Conservation (phyloP, 2,329 filamentous ascomycete species). For the Phaeophleospora eucalypticola region DNA sequence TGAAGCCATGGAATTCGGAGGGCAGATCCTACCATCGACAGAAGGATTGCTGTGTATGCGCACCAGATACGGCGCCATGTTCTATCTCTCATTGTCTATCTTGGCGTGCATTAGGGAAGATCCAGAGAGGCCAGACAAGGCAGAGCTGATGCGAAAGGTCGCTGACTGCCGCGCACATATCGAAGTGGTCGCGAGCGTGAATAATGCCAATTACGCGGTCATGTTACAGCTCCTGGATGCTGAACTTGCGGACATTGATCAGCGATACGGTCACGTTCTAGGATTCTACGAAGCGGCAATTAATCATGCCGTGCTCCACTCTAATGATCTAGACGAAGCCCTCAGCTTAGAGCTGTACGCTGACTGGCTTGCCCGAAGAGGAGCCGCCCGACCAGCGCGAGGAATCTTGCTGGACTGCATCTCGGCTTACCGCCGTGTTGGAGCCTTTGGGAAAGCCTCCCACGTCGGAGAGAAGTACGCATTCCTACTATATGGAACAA, state of each 20-base stretch:
- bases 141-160: conserved; percentile 52
- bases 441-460: conserved; percentile 65
- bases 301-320: conserved; percentile 66
- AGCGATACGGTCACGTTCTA: conserved; percentile 51
- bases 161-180: conserved; percentile 57
- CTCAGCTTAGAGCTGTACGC: conserved; percentile 70
- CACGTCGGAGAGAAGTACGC: conserved; percentile 65
- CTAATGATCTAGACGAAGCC: conserved; percentile 67
- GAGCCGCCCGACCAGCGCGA: conserved; percentile 63
- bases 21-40: conserved; percentile 38
- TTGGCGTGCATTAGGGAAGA: conserved; percentile 38
- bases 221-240: conserved; percentile 68
- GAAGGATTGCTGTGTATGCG: conserved; percentile 44
- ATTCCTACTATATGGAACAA: conserved; percentile 61
- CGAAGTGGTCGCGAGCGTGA: conserved; percentile 60
- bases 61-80: conserved; percentile 40
- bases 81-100: conserved; percentile 42
- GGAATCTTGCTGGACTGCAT: conserved; percentile 65
- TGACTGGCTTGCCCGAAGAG: conserved; percentile 63
- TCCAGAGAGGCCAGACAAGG: conserved; percentile 36
- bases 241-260: conserved; percentile 56
- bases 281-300: conserved; percentile 65
- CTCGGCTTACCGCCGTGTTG: conserved; percentile 63
- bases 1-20: conserved; percentile 42
- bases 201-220: conserved; percentile 65